Conservation (phyloP, 495 filamentous ascomycete species). For the Darksidea phi region DNA sequence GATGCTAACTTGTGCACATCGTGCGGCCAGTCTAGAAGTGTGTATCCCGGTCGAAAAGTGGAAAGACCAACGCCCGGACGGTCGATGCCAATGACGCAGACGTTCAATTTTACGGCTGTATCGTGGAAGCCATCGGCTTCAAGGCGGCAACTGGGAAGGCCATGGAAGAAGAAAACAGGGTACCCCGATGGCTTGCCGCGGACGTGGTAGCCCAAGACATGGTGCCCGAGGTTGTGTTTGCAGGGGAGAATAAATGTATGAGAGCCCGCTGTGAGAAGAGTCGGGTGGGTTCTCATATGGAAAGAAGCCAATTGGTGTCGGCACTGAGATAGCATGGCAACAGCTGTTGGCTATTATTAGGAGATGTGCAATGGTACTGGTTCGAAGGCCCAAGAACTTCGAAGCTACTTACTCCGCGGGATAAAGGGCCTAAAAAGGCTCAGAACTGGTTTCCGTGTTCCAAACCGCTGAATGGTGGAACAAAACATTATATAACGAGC, state of each 20-base stretch:
- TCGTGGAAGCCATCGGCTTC: slow-evolving; percentile 42
- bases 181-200: slow-evolving; percentile 44
- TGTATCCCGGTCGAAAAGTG: slow-evolving; percentile 42
- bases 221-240: slow-evolving; percentile 40
- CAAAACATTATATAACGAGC: no score
- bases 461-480: no score
- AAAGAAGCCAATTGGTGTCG: no score
- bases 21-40: slow-evolving; percentile 45
- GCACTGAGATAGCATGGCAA: no score
- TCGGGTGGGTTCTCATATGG: no score
- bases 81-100: slow-evolving; percentile 47
- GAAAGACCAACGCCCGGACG: slow-evolving; percentile 51
- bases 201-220: slow-evolving; percentile 39
- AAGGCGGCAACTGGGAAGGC: slow-evolving; percentile 47
- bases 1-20: slow-evolving; percentile 46
- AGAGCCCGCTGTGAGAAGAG: no score
- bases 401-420: no score
- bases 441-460: no score
- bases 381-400: no score
- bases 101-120: slow-evolving; percentile 33
- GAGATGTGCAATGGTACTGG: no score
- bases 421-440: no score
- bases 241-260: slow-evolving; percentile 45
- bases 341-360: no score
- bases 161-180: slow-evolving; percentile 50